Percentiles rank a stretch among this genome's conserved stretches.
Conservation (phyloP, 2,329 filamentous ascomycete species). For the Cryphonectria japonica region DNA sequence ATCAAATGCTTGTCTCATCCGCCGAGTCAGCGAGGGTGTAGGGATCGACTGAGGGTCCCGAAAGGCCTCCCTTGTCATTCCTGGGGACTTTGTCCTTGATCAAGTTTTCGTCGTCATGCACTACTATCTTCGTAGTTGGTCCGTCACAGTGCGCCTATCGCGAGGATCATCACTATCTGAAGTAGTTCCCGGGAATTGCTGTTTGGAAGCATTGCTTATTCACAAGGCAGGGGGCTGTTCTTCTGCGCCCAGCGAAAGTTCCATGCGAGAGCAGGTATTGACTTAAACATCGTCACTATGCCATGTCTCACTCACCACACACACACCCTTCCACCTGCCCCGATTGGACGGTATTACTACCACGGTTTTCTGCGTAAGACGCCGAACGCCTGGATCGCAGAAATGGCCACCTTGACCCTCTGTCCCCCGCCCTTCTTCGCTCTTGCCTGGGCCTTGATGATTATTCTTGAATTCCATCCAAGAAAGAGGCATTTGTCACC, state of each 20-base stretch:
- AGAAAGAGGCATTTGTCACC: background rate
- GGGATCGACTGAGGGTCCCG: background rate
- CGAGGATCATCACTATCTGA: background rate
- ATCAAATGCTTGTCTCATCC: background rate
- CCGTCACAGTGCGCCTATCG: background rate
- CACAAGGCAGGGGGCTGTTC: background rate
- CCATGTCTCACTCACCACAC: background rate
- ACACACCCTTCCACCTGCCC: background rate
- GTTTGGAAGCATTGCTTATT: background rate
- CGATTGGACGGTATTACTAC: background rate
- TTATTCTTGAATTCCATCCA: background rate
- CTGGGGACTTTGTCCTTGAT: background rate
- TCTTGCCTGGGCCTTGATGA: background rate
- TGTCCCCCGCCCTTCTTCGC: no score
- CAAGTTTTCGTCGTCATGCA: background rate
- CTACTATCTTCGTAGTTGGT: background rate
- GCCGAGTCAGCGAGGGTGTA: conserved; percentile 5
- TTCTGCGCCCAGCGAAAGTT: background rate
- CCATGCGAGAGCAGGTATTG: no score
- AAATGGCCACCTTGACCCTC: background rate
- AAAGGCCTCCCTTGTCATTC: background rate
- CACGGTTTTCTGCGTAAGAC: background rate
- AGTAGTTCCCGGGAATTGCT: background rate
- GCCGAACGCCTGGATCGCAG: background rate
- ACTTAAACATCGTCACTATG: background rate